These are phyloP conservation scores for Ophiostoma triangulosporum DNA, from an alignment of 2,329 filamentous ascomycete genomes.

Conservation along the genomic window DNA sequence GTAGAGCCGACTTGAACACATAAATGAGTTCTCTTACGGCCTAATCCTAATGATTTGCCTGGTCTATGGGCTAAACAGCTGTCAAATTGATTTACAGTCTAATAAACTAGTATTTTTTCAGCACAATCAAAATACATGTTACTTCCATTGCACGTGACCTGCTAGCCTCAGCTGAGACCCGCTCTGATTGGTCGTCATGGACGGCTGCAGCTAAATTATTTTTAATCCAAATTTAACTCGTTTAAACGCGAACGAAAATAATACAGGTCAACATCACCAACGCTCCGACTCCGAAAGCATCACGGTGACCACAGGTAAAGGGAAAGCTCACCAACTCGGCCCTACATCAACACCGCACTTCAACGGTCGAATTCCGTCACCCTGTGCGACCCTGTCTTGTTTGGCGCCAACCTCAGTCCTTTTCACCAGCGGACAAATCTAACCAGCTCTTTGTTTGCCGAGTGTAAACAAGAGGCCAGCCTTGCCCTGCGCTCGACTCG, in stretches of 20 bases:
- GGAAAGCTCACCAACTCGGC: background rate
- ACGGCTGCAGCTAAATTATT: constrained; percentile 5
- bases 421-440: background rate
- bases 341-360: background rate
- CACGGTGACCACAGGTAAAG: background rate
- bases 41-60: no score
- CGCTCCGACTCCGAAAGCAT: background rate
- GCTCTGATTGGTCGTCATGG: no score
- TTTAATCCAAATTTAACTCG: constrained; percentile 4
- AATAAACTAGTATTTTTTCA: no score
- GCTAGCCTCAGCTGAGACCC: no score
- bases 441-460: background rate
- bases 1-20: no score
- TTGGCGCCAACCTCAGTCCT: background rate
- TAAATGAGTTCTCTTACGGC: no score
- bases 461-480: background rate
- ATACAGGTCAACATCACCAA: background rate
- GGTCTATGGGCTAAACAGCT: no score
- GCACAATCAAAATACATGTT: no score
- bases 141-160: no score
- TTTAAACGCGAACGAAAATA: constrained; percentile 10
- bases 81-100: no score
- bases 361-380: background rate
- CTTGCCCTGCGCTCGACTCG: background rate
- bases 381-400: background rate